Evolutionary conservation across 2,329 filamentous ascomycete genomes (phyloP).

Genomic region (Aspergillus sp.): DNA sequence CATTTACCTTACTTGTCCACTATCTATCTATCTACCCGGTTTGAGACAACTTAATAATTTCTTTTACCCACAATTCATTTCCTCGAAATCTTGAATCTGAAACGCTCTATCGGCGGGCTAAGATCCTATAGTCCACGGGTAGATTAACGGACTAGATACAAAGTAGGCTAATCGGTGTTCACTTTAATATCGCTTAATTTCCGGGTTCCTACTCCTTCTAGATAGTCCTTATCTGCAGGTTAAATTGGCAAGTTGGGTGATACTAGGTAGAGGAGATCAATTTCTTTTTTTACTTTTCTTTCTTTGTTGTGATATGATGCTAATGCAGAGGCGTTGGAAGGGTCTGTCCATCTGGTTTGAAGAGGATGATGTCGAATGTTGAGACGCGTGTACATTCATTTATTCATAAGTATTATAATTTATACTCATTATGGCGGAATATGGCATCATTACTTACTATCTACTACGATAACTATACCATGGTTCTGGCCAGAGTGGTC

Average conservation of each 20-base stretch:
- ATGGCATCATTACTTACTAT: not conserved
- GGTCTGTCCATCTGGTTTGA: no score
- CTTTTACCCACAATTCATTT: not conserved
- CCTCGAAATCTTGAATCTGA: not conserved
- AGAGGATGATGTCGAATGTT: no score
- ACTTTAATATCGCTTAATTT: slow-evolving; percentile 6
- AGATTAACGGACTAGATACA: not conserved
- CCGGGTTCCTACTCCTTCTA: not conserved
- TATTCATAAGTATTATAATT: not conserved
- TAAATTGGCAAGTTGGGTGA: not conserved
- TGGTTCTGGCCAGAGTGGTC: not conserved
- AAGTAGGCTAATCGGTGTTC: not conserved
- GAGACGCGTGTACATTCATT: not conserved
- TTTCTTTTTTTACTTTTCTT: no score
- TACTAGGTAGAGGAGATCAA: no score
- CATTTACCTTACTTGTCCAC: not conserved
- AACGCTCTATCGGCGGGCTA: not conserved
- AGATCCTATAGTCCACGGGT: slow-evolving; percentile 2
- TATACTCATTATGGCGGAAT: slow-evolving; percentile 2
- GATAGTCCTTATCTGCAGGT: not conserved
- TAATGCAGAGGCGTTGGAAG: no score
- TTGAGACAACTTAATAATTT: no score
- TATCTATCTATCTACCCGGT: no score
- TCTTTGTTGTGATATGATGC: no score
- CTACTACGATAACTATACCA: no score